phyloP scores from a whole-genome alignment of 2,329 filamentous ascomycete genomes.

The Chaetomium globosum region DNA sequence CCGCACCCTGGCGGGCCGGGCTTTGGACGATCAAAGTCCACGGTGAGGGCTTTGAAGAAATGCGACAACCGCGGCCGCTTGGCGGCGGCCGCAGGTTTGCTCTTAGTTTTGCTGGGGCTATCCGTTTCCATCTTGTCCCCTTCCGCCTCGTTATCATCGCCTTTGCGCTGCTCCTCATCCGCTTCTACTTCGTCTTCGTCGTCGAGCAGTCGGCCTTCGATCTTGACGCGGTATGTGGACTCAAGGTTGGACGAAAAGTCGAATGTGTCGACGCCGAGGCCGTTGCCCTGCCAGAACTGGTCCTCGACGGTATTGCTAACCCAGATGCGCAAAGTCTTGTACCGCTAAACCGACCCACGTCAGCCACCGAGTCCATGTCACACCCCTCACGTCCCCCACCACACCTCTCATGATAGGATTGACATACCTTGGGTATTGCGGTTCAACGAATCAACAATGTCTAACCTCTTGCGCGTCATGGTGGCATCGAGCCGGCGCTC shows the following conservation, averaged over 20 bases:
- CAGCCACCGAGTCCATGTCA: conserved; percentile 18
- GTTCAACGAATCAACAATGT: conserved; percentile 80
- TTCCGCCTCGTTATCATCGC: conserved; percentile 48
- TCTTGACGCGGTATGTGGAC: conserved; percentile 85
- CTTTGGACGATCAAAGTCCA: conserved; percentile 69
- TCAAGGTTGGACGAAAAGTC: conserved; percentile 78
- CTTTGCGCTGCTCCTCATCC: conserved; percentile 51
- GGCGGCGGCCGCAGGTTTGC: conserved; percentile 42
- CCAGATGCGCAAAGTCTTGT: conserved; percentile 87
- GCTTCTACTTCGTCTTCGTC: conserved; percentile 62
- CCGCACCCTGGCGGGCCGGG: conserved; percentile 55
- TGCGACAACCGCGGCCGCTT: conserved; percentile 64
- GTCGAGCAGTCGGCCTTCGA: conserved; percentile 82
- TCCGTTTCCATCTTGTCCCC: conserved; percentile 63
- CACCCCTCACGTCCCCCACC: not conserved
- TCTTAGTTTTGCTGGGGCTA: conserved; percentile 43
- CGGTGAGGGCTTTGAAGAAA: conserved; percentile 79
- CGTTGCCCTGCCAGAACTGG: conserved; percentile 84
- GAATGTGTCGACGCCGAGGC: conserved; percentile 71
- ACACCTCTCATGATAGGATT: not conserved
- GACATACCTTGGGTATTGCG: conserved; percentile 67
- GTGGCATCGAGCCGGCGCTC: conserved; percentile 88
- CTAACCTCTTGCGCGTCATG: conserved; percentile 90
- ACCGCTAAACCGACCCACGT: conserved; percentile 54
- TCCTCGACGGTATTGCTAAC: conserved; percentile 93